Evolutionary conservation across 306 rosid genomes (phyloP), one percentile per base, ranked within the genome.

Genomic region (Abrus precatorius): DNA sequence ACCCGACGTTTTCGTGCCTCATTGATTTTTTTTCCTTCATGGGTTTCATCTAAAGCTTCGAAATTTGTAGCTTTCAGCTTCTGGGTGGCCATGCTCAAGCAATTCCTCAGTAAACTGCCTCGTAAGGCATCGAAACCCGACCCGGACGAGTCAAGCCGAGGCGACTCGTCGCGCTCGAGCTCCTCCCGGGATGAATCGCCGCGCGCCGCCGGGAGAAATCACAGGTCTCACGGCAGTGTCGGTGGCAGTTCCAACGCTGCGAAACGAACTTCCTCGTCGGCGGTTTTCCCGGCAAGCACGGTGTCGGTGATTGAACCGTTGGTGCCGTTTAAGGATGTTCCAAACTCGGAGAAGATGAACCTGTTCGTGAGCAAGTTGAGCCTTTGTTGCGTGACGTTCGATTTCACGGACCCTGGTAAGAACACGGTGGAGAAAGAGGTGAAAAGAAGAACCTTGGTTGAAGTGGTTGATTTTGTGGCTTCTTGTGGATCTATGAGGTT

Each of bases 331-430:
- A 90, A 87, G 76, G 98, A 93, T 63, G 97, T 91, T 79, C 87
- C 93, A 1, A 80, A 56, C 33, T 60, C 90, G 2, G 97, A 93
- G 71, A 93, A 85, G 86, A 88, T 90, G 97, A 91, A 90, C 83
- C 94, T 93, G 30, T 91, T 90, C 14, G 87, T 93, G 47, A 93
- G 98, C 86, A 93, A 93, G 90, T 77, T 93, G 75, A 91, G 98
- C 78, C 98, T 93, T 78, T 93, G 98, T 33, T 91, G 97, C 65
- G 93, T 91, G 1, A 85, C 93, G 13, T 93, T 93, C 45, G 98
- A 93, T 88, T 93, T 93, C 83, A 83, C 88, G 5, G 93, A 91
- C 75, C 91, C 93, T n/a, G 73, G 83, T 66, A 93, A 93, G 92
- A 87, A 86, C 76, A 69, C 84, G 13, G 86, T 84, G 29, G 98